Evolutionary conservation across 179 eudicot genomes (phyloP).

Genomic region (Carnegiea gigantea): DNA sequence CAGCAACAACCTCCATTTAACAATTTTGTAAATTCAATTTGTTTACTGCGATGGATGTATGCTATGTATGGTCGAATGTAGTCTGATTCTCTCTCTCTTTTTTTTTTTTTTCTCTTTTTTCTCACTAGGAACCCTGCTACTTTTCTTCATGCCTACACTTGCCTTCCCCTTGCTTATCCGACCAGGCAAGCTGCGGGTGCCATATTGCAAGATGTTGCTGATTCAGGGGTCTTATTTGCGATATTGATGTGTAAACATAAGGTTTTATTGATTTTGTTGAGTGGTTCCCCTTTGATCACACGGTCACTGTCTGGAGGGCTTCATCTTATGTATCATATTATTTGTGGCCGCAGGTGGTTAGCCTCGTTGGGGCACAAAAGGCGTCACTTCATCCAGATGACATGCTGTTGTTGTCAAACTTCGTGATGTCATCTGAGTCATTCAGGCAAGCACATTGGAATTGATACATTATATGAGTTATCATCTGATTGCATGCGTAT

Average conservation of each 20-base stretch:
- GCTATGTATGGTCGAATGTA: neutral
- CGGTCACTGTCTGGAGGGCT: constrained; percentile 2
- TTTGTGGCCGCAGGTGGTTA: constrained; percentile 71
- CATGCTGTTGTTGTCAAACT: constrained; percentile 87
- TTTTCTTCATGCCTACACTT: constrained; percentile 97
- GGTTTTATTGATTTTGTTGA: constrained; percentile 39
- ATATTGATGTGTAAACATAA: constrained; percentile 92
- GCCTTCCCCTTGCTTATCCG: constrained; percentile 93
- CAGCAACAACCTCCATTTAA: neutral
- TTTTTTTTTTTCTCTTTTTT: no score
- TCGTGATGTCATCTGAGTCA: constrained; percentile 93
- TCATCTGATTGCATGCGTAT: neutral
- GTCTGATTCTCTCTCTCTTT: constrained; percentile 8
- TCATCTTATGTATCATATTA: constrained; percentile 15
- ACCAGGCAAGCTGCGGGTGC: constrained; percentile 97
- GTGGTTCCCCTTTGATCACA: neutral
- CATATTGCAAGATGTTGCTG: constrained; percentile 93
- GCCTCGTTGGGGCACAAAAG: constrained; percentile 92
- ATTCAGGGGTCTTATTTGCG: constrained; percentile 97
- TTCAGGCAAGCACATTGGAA: constrained; percentile 58
- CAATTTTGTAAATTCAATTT: neutral
- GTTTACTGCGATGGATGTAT: neutral
- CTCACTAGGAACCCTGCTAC: constrained; percentile 86
- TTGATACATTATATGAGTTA: neutral
- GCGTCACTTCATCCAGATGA: constrained; percentile 98